Evolutionary conservation across 2,329 filamentous ascomycete genomes (phyloP), one percentile per base, ranked within the genome.

Genomic region (Mycosphaerella arachidis): DNA sequence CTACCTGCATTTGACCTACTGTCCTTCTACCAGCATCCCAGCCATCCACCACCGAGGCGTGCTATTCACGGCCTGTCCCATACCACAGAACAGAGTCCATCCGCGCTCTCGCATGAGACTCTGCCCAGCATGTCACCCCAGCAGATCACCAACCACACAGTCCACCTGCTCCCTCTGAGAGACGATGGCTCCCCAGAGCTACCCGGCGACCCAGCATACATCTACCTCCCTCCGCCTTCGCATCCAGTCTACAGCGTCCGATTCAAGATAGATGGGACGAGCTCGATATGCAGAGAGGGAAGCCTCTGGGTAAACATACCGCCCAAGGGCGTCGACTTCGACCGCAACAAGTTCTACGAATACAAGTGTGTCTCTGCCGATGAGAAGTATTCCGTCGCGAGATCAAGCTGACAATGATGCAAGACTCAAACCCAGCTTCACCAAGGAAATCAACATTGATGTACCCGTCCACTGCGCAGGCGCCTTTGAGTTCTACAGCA

Each of bases 291-390:
- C 76, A 86, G 92, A 67, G 83, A 96, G 77, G 94, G 95, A 61
- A 97, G 90, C 72, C 82, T 99, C 64, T 99, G 94, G 93, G 89
- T 96, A 71, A 99, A 99, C 75, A 90, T 97, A 62, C 94, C 94
- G 7, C 84, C 88, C 62, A 81, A 87, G 69, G 92, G 88, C 60
- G 79, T 85, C 53, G 78, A 86, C 48, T 99, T 97, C 72, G 83
- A 86, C 65, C 87, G 94, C 68, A 82, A 89, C 70, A 82, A 83
- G 35, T 99, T 96, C 75, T 86, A 86, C 70, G 89, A 96, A 77
- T 95, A 89, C 83, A 93, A 91, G 93, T 97, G 82, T 74, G 87
- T 24, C 18, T 24, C 20, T 8, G 16, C 20, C 10, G 27, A 50
- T 33, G 37, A 27, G 46, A 13, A 45, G 6, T 24, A 24, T 24